Conservation (phyloP, 208 protist species). For the Acanthamoeba triangularis region DNA sequence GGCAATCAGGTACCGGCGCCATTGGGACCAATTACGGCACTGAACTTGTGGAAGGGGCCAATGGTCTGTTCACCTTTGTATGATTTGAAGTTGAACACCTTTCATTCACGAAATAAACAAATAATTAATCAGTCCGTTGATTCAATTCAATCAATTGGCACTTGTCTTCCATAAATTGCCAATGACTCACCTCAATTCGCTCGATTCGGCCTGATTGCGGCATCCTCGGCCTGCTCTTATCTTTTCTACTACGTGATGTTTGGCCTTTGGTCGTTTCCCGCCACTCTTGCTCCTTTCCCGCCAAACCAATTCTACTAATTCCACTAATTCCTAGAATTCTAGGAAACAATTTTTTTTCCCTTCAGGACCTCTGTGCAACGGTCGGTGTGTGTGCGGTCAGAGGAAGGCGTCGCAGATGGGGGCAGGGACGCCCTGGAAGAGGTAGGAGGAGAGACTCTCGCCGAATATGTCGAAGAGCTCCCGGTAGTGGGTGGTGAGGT, state of each 20-base stretch:
- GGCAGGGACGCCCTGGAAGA: neutral
- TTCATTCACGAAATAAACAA: neutral
- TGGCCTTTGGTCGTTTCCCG: neutral
- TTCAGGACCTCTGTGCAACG: neutral
- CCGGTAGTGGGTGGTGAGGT: conserved; percentile 63
- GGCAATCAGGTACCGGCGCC: conserved; percentile 92
- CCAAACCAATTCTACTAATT: neutral
- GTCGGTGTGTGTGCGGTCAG: neutral
- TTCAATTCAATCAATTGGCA: too few species aligned
- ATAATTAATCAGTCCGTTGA: neutral
- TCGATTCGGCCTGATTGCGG: conserved; percentile 16
- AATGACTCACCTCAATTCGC: neutral
- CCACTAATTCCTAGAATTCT: too few species aligned
- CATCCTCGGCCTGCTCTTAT: neutral
- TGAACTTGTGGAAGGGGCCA: conserved; percentile 98
- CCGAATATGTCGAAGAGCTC: conserved; percentile 78
- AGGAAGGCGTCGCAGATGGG: conserved; percentile 30
- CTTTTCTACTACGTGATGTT: neutral
- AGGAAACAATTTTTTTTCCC: neutral
- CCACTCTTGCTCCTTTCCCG: neutral
- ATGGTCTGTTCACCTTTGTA: conserved; percentile 97
- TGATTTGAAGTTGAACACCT: conserved; percentile 99
- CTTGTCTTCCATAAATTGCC: neutral
- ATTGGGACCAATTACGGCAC: conserved; percentile 99
- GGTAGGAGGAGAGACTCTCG: conserved; percentile 72